Conservation (phyloP, 345 rosid species). For the Bruguiera parviflora region DNA sequence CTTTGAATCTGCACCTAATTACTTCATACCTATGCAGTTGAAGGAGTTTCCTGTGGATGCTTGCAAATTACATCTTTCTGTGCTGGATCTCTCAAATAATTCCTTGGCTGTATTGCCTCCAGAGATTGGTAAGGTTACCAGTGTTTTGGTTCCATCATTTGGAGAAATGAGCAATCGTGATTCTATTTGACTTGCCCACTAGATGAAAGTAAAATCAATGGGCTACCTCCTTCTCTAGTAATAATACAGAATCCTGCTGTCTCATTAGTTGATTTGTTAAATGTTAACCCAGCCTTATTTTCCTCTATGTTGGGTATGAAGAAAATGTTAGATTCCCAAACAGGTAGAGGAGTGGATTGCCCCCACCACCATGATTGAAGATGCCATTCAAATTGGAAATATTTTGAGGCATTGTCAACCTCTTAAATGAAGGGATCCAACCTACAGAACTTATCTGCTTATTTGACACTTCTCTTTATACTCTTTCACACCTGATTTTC, state of each 20-base stretch:
- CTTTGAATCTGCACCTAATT: constrained; percentile 17
- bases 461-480: background rate
- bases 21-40: constrained; percentile 47
- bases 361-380: background rate
- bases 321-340: background rate
- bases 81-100: constrained; percentile 91
- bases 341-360: background rate
- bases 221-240: background rate
- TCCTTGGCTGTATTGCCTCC: constrained; percentile 81
- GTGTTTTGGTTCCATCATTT: background rate
- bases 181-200: background rate
- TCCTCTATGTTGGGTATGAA: too few relatives aligned
- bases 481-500: background rate
- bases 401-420: background rate
- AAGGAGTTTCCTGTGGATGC: constrained; percentile 81
- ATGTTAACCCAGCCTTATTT: background rate
- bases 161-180: too few relatives aligned
- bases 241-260: background rate
- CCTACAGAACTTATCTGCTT: background rate
- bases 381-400: constrained; percentile 3
- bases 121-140: constrained; percentile 66
- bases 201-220: background rate
- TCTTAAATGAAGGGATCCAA: background rate
- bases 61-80: constrained; percentile 63
- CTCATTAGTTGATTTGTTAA: background rate